Base-by-base conservation (phyloP, 768 basidiomycete genomes). In the Termitomyces heimii region DNA sequence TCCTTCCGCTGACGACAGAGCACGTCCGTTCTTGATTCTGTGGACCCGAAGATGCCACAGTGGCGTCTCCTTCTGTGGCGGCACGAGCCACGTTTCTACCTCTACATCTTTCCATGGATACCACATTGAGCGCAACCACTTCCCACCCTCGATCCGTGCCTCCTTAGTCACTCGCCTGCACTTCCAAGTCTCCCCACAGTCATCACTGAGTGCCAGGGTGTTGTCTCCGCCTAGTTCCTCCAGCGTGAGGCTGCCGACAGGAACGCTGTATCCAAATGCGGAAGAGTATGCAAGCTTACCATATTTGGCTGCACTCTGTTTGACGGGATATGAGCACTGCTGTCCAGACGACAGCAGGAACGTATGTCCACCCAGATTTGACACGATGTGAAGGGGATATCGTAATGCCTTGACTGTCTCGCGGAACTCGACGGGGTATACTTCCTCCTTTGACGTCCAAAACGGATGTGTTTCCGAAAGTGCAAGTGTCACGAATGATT, bases 231-330 rank as follows among this genome's bases (percentile, higher is more conserved):
- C 86, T 6, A 84, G 74, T 68, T 90, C 88, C 60, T 89, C 87
- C 40, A 89, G 77, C 6, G 83, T 84, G 46, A 82, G 78, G 66
- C 76, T 81, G 9, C 84, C 84, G 0, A 84, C 82, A 6, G 88
- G 84, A 10, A 89, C 85, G 61, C 82, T 85, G 70, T 88, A 90
- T 14, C 87, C 88, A 65, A 90, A 89, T 5, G 85, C 80, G n/a
- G 85, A 80, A 2, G 85, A 87, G 68, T 92, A 90, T 2, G 85
- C 82, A 55, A 88, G 75, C 68, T 89, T 89, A 53, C 88, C 86
- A 70, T 90, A 90, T 67, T 90, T 92, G 24, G 86, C 85, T 8
- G 86, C 83, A 62, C 84, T 84, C 65, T 88, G 86, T 65, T 88
- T 85, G 65, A 92, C 83, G 16, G 86, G 82, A 68, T 90, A 92